Percentiles rank a stretch among this genome's conserved stretches.
These are phyloP conservation scores for Akanthomyces dipterigenus DNA, from an alignment of 2,329 filamentous ascomycete genomes.

Conservation along the genomic window DNA sequence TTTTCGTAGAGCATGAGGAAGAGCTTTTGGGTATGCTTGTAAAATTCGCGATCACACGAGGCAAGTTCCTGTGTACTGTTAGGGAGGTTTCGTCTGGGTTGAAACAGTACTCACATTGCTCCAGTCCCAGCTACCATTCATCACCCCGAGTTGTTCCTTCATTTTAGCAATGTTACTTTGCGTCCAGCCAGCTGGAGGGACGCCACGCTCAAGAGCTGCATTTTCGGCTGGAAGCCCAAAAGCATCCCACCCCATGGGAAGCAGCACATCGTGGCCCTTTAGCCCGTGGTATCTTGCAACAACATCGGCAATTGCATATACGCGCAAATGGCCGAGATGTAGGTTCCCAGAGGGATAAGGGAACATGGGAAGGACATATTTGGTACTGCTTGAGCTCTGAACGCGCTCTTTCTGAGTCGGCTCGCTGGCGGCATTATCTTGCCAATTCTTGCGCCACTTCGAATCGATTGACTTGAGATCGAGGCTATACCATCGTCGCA, in stretches of 20 bases:
- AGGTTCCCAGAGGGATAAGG: constrained; percentile 84
- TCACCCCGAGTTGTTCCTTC: constrained; percentile 71
- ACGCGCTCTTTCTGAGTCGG: constrained; percentile 15
- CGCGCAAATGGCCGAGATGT: constrained; percentile 79
- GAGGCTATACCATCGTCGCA: constrained; percentile 33
- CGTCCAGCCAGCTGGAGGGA: constrained; percentile 75
- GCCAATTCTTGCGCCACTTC: constrained; percentile 15
- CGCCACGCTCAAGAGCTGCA: constrained; percentile 75
- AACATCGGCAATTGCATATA: constrained; percentile 87
- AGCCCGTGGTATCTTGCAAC: constrained; percentile 70
- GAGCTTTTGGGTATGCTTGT: constrained; percentile 81
- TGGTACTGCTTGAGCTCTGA: constrained; percentile 23
- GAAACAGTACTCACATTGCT: constrained; percentile 52
- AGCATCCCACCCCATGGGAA: constrained; percentile 94
- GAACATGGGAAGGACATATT: constrained; percentile 85
- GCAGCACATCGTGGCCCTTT: constrained; percentile 66
- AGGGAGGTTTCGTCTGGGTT: constrained; percentile 2
- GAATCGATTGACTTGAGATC: constrained; percentile 38
- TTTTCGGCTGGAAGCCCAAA: constrained; percentile 90
- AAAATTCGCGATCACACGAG: constrained; percentile 79
- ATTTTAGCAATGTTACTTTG: constrained; percentile 72
- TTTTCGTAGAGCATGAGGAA: constrained; percentile 71
- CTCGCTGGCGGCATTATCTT: constrained; percentile 13
- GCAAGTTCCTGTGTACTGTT: constrained; percentile 58
- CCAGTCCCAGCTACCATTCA: constrained; percentile 84